Base-by-base conservation (phyloP, 192 early-diverging fungal genomes). In the Entrophospora sp. region DNA sequence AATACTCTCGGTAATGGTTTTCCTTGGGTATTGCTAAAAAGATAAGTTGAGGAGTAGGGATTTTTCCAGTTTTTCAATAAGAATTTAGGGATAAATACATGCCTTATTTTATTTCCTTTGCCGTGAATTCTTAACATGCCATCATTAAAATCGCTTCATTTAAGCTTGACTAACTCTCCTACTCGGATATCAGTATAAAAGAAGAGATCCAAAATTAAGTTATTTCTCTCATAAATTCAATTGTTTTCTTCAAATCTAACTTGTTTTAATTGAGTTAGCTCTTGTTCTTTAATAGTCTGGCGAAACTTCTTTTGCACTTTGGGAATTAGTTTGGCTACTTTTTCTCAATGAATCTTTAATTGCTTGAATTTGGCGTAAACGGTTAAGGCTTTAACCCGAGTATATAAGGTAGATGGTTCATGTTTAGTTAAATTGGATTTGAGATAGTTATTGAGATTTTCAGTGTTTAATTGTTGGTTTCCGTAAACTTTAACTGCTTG, bases 351-450 rank as follows among this genome's bases (percentile, higher is more conserved):
- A n/a, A 51, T 51, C 24, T 51, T n/a, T 51, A 51, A 20, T 51
- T n/a, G 9, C n/a, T 51, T 51, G 18, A 51, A 51, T 51, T 22
- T 51, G 18, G 48, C 48, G 18, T 51, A 51, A 51, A n/a, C 5
- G 24, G 48, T 10, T 20, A 51, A 25, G 18, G 48, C 9, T 51
- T 51, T 5, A 6, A 5, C 7, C 5, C 5, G 18, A 7, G 18
- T 51, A 10, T 51, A 10, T 51, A 51, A 51, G 24, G 48, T 51
- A 22, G 5, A 10, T 6, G 48, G 48, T 51, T 51, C 7, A 25
- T 51, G 18, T 22, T 51, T 51, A 51, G 48, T 51, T 16, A 51
- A 25, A 25, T 51, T 51, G 24, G 48, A n/a, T 51, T 51, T 51
- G 5, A 51, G 18, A n/a, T 51, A 51, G 18, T 5, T 20, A 8